Evolutionary conservation across 768 basidiomycete species (phyloP).

Genomic region (Mycena amicta): DNA sequence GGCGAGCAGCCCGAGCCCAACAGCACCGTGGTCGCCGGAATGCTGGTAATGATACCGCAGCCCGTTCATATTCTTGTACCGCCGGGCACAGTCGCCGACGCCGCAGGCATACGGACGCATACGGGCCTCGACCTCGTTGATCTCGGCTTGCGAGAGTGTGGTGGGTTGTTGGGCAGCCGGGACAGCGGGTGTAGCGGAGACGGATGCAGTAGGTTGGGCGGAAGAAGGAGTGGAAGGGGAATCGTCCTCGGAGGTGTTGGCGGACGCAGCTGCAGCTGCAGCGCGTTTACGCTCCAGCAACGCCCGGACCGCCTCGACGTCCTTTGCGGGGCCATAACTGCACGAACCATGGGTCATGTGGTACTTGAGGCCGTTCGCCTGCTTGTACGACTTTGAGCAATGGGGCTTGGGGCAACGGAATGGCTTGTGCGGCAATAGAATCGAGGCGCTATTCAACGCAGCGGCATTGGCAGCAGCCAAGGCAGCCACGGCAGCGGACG

Average conservation of each 20-base stretch:
- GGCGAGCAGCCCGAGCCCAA: constrained; percentile 83
- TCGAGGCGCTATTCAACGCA: constrained; percentile 14
- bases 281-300: constrained; percentile 59
- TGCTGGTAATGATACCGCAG: constrained; percentile 96
- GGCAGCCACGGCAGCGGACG: constrained; percentile 18
- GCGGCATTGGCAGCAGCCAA: constrained; percentile 18
- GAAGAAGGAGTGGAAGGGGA: not conserved
- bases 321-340: constrained; percentile 90
- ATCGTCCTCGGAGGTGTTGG: constrained; percentile 7
- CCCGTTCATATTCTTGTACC: constrained; percentile 99
- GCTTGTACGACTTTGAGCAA: constrained; percentile 96
- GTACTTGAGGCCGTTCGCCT: constrained; percentile 93
- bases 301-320: constrained; percentile 75
- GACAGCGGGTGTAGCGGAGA: not conserved
- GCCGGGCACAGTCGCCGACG: constrained; percentile 79
- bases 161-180: not conserved
- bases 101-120: constrained; percentile 88
- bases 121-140: constrained; percentile 54
- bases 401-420: constrained; percentile 94
- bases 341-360: constrained; percentile 93
- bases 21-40: constrained; percentile 90
- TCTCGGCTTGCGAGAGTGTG: constrained; percentile 16
- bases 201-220: not conserved
- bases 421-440: constrained; percentile 61
- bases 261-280: constrained; percentile 16